A percentile compares a stretch with the other conserved stretches of the same genome.
These are phyloP conservation scores for Boletus pseudo-olivaceus DNA, from an alignment of 768 basidiomycete genomes.

Conservation along the genomic window DNA sequence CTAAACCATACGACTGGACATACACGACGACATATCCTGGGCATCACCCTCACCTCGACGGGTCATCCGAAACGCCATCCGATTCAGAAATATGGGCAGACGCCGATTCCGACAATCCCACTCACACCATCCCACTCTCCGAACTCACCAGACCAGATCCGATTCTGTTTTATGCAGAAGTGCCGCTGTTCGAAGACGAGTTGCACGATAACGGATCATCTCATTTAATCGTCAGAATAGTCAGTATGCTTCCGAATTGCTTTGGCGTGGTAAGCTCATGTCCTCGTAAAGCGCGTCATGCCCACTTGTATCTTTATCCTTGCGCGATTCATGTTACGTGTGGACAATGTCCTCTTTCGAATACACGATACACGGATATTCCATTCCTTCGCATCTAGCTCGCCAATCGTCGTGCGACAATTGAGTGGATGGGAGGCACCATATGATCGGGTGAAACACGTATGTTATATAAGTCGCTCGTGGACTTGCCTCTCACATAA, in stretches of 20 bases:
- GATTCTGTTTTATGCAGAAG: slow-evolving; percentile 96
- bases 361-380: slow-evolving; percentile 86
- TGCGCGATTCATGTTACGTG: slow-evolving; percentile 85
- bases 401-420: slow-evolving; percentile 72
- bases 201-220: slow-evolving; percentile 96
- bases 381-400: slow-evolving; percentile 67
- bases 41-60: slow-evolving; percentile 30
- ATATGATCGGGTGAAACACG: slow-evolving; percentile 76
- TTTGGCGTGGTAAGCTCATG: background rate
- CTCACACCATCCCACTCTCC: slow-evolving; percentile 74
- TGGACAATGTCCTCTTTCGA: slow-evolving; percentile 93
- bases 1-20: slow-evolving; percentile 97
- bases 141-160: slow-evolving; percentile 89
- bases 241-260: slow-evolving; percentile 39
- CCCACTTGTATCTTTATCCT: slow-evolving; percentile 91
- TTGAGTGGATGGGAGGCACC: slow-evolving; percentile 87
- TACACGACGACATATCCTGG: slow-evolving; percentile 90
- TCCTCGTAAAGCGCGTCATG: slow-evolving; percentile 79
- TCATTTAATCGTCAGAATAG: slow-evolving; percentile 78
- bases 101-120: slow-evolving; percentile 52
- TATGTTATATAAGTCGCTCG: slow-evolving; percentile 33
- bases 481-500: background rate
- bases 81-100: slow-evolving; percentile 42
- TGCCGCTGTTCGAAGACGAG: slow-evolving; percentile 94
- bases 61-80: slow-evolving; percentile 20